Evolutionary conservation across 805 yeast species (phyloP).

Genomic region (Candida loeiensis): DNA sequence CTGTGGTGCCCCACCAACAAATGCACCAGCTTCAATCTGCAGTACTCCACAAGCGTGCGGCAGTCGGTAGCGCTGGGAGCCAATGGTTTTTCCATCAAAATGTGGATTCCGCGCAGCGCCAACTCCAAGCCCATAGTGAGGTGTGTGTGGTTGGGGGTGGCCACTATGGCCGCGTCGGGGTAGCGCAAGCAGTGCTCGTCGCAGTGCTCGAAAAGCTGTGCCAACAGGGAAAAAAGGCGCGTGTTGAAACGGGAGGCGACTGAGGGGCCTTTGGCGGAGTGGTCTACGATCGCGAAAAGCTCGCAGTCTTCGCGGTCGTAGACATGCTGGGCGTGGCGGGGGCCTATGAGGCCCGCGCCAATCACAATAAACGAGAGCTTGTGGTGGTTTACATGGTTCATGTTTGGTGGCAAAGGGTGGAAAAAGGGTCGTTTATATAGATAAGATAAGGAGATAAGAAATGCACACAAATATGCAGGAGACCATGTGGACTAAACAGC

Average conservation of each 20-base stretch:
- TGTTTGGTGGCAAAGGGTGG: not conserved
- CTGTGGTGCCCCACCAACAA: constrained; percentile 40
- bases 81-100: constrained; percentile 38
- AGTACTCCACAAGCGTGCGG: constrained; percentile 24
- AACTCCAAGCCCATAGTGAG: constrained; percentile 27
- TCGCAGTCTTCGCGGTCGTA: constrained; percentile 21
- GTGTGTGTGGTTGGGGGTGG: constrained; percentile 42
- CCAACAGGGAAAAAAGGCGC: constrained; percentile 21
- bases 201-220: constrained; percentile 25
- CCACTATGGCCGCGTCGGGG: constrained; percentile 38
- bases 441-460: constrained; percentile 2
- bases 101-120: constrained; percentile 31
- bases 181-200: constrained; percentile 15
- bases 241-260: constrained; percentile 28
- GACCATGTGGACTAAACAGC: not conserved
- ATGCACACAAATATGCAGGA: constrained; percentile 1
- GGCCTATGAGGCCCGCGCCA: constrained; percentile 42
- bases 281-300: constrained; percentile 36
- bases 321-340: constrained; percentile 38
- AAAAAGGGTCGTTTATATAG: not conserved
- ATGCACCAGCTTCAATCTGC: constrained; percentile 21
- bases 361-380: constrained; percentile 25
- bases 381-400: constrained; percentile 9
- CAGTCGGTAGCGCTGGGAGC: constrained; percentile 30
- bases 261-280: constrained; percentile 26